A percentile compares a stretch with the other conserved stretches of the same genome.
Conservation (phyloP, 495 filamentous ascomycete species). For the Astrothelium subdiscretum region DNA sequence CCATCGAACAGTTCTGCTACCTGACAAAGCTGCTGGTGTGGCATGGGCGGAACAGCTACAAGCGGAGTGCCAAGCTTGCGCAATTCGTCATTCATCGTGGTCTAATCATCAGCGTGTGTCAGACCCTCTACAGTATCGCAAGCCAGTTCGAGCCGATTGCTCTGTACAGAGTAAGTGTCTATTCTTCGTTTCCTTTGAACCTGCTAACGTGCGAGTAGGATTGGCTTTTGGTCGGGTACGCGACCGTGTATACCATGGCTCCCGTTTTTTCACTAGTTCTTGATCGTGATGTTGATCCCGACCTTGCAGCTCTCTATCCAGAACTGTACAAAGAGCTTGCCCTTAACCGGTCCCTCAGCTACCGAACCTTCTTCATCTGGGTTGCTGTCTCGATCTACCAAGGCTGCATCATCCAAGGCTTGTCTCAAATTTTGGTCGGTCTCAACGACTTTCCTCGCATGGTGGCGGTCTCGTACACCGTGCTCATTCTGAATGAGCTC, state of each 20-base stretch:
- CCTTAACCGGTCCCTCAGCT: constrained; percentile 68
- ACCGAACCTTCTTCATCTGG: constrained; percentile 94
- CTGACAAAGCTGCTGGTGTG: constrained; percentile 95
- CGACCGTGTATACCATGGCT: constrained; percentile 86
- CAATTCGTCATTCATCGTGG: constrained; percentile 99
- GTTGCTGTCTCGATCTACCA: constrained; percentile 93
- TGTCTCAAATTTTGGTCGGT: constrained; percentile 68
- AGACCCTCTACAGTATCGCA: constrained; percentile 95
- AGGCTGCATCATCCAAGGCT: constrained; percentile 83
- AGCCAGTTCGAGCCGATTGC: constrained; percentile 84
- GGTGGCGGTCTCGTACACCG: constrained; percentile 85
- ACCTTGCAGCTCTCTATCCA: constrained; percentile 86
- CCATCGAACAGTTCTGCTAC: constrained; percentile 86
- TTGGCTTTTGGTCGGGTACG: constrained; percentile 96
- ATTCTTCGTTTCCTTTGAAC: neutral
- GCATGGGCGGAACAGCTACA: constrained; percentile 96
- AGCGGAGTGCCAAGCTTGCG: constrained; percentile 85
- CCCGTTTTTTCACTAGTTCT: constrained; percentile 95
- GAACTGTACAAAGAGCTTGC: constrained; percentile 96
- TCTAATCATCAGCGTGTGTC: constrained; percentile 85
- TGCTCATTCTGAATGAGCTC: constrained; percentile 86
- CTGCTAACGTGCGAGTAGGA: constrained; percentile 36
- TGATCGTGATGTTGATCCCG: constrained; percentile 89
- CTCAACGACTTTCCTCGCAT: constrained; percentile 39
- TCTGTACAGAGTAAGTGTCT: constrained; percentile 54